Evolutionary conservation across 1,139 yeast genomes (phyloP).

Genomic region (Pichia sp.): DNA sequence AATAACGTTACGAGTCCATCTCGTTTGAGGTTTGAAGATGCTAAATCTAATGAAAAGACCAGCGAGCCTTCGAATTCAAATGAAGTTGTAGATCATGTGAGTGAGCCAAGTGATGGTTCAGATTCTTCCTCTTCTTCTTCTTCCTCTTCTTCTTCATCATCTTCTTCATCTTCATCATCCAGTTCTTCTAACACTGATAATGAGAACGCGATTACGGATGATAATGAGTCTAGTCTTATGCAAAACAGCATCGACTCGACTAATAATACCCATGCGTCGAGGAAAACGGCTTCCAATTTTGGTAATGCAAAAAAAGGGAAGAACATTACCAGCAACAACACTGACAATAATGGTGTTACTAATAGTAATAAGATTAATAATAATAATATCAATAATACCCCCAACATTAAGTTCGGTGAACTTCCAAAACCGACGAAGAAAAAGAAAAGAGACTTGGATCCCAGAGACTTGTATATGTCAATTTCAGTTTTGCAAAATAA

Average conservation of each 20-base stretch:
- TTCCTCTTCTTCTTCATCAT: too few species aligned
- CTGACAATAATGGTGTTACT: not conserved
- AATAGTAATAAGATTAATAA: not conserved
- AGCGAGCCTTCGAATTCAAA: not conserved
- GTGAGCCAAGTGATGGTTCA: constrained; percentile 39
- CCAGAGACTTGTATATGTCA: constrained; percentile 80
- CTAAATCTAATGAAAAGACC: constrained; percentile 7
- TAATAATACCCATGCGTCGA: not conserved
- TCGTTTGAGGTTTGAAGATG: constrained; percentile 2
- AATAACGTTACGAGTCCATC: not conserved
- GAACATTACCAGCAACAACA: not conserved
- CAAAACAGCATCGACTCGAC: not conserved
- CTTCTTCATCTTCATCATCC: not conserved
- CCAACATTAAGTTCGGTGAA: constrained; percentile 37
- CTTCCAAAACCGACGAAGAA: constrained; percentile 43
- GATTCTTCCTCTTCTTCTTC: not conserved
- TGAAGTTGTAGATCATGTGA: constrained; percentile 32
- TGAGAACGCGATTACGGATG: not conserved
- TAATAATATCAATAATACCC: not conserved
- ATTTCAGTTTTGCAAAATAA: constrained; percentile 69
- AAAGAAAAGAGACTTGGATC: constrained; percentile 52
- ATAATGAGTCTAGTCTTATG: not conserved
- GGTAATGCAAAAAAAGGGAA: not conserved
- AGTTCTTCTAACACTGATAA: not conserved
- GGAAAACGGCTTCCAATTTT: not conserved